Evolutionary conservation across 345 rosid genomes (phyloP), one percentile per base, ranked within the genome.

Genomic region (Turritis glabra): DNA sequence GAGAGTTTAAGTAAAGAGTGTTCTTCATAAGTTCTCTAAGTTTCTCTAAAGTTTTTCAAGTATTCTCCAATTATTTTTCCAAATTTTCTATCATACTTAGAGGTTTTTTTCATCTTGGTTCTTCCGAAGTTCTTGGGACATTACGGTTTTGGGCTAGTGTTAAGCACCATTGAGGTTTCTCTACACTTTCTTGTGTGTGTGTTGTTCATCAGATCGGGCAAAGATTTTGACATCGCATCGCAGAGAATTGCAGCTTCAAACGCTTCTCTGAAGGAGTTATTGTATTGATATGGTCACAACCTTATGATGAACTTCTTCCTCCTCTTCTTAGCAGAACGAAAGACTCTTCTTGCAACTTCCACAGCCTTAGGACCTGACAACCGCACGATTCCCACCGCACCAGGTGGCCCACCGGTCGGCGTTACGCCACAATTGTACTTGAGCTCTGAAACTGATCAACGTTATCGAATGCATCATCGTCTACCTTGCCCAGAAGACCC

Each of bases 181-280:
- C n/a, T n/a, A n/a, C n/a, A n/a, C n/a, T n/a, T n/a, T n/a, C n/a
- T n/a, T n/a, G n/a, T n/a, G n/a, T n/a, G n/a, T n/a, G n/a, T n/a
- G n/a, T 40, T 43, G 12, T 37, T 37, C 22, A 18, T 80, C 90
- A 94, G 97, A 67, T 90, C 95, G 19, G 97, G 99, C 71, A 78
- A 83, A 78, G 96, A 92, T 29, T 84, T 95, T 52, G 86, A 92
- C 86, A 90, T 92, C 79, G 84, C 90, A 17, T 77, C 86, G 58
- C 91, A 86, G 59, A 83, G 96, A 76, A 86, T 90, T 5, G 99
- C 99, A 1, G 97, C 96, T 40, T 95, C 99, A 29, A 95, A 92
- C 77, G 86, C 85, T 32, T 79, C 50, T 46, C 80, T 92, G 50
- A 92, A 86, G 85, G 96, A 86, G 69, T 79, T 84, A 52, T 91